Evolutionary conservation across 305 asterid genomes (phyloP).

Genomic region (Andrographis paniculata): DNA sequence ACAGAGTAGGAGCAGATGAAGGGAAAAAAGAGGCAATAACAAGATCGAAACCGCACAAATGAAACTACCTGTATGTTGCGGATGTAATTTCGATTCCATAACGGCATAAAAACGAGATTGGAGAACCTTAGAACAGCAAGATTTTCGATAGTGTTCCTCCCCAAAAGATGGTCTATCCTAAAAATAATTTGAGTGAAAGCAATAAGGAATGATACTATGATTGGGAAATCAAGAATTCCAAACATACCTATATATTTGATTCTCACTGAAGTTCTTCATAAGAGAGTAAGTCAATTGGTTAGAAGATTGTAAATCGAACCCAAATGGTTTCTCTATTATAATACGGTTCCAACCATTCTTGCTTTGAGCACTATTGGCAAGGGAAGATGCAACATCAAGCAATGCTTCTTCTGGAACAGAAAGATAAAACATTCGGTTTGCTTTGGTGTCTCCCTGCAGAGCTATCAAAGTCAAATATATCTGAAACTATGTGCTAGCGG

Average conservation of each 20-base stretch:
- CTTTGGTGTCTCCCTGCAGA: slow-evolving; percentile 27
- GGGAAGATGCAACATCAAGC: slow-evolving; percentile 31
- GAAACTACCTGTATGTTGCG: slow-evolving; percentile 33
- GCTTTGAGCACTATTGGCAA: slow-evolving; percentile 37
- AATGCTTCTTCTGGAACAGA: slow-evolving; percentile 46
- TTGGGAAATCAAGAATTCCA: not conserved
- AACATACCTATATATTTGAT: slow-evolving; percentile 37
- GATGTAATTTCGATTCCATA: slow-evolving; percentile 47
- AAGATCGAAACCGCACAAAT: not conserved
- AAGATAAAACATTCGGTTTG: slow-evolving; percentile 46
- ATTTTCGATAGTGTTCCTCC: slow-evolving; percentile 50
- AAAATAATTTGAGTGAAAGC: slow-evolving; percentile 6
- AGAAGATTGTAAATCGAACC: slow-evolving; percentile 33
- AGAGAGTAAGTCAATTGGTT: slow-evolving; percentile 31
- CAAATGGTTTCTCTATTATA: slow-evolving; percentile 46
- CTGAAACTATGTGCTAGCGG: slow-evolving; percentile 1
- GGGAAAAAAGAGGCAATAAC: not conserved
- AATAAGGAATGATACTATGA: not conserved
- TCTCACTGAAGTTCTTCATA: slow-evolving; percentile 33
- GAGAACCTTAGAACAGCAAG: slow-evolving; percentile 45
- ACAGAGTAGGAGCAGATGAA: not conserved
- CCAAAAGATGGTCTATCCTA: slow-evolving; percentile 54
- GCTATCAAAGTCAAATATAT: slow-evolving; percentile 17
- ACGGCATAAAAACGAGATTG: slow-evolving; percentile 43
- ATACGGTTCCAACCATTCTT: slow-evolving; percentile 48